Percentiles rank a stretch among this genome's conserved stretches.
Evolutionary conservation across 1,284 basidiomycete species (phyloP).

Genomic region (Porogramme epimiltina): DNA sequence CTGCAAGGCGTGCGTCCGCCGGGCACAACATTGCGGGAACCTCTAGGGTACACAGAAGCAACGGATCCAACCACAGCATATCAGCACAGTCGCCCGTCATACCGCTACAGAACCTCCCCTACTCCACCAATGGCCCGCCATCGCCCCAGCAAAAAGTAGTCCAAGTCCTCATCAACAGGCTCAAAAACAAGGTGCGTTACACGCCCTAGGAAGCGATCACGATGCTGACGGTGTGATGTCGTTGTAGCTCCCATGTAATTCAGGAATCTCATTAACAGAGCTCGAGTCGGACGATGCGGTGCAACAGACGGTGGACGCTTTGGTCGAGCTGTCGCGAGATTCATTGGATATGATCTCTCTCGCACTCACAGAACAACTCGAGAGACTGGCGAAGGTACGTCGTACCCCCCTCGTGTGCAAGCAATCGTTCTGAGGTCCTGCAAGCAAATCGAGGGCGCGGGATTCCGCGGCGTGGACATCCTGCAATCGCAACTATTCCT

Average conservation of each 20-base stretch:
- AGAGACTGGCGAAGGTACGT: conserved; percentile 76
- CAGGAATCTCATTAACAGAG: conserved; percentile 70
- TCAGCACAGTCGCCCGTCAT: conserved; percentile 35
- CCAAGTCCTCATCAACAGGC: conserved; percentile 67
- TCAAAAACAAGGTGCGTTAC: conserved; percentile 64
- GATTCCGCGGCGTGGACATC: conserved; percentile 65
- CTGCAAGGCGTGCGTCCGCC: conserved; percentile 49
- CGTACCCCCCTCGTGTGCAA: background rate
- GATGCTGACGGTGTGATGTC: background rate
- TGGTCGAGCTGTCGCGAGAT: conserved; percentile 78
- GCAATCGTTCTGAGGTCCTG: background rate
- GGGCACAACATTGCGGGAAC: conserved; percentile 32
- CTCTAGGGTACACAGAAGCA: conserved; percentile 48
- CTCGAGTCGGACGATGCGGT: conserved; percentile 77
- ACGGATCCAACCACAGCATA: conserved; percentile 50
- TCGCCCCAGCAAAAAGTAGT: conserved; percentile 76
- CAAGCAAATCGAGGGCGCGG: conserved; percentile 53
- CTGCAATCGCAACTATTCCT: conserved; percentile 91
- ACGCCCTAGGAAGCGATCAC: conserved; percentile 2
- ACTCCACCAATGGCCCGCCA: conserved; percentile 25
- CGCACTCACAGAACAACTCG: conserved; percentile 75
- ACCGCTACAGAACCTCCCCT: conserved; percentile 25
- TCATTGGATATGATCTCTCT: conserved; percentile 79
- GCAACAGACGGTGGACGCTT: conserved; percentile 72
- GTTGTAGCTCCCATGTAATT: conserved; percentile 82